Evolutionary conservation across 148 eudicot species (phyloP).

Genomic region (Cornus controversa): DNA sequence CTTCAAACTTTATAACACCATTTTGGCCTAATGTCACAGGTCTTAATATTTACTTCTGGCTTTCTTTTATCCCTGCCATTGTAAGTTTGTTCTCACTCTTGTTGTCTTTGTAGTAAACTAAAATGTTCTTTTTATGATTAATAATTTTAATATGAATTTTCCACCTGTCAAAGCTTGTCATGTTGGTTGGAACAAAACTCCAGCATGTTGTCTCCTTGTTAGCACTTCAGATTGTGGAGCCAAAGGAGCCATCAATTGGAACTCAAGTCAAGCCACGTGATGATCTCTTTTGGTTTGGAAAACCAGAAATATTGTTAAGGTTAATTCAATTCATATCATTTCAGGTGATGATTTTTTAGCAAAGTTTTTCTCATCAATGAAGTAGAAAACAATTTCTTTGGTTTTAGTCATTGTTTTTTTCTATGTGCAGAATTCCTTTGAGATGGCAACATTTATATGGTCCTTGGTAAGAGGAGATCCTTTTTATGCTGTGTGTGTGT

Average conservation of each 20-base stretch:
- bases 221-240: conserved; percentile 80
- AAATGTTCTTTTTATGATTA: conserved; percentile 1
- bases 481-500: too few relatives aligned
- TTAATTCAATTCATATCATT: conserved; percentile 91
- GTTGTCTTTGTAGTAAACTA: neutral
- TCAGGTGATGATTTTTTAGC: conserved; percentile 52
- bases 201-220: conserved; percentile 94
- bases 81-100: conserved; percentile 42
- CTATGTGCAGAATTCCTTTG: conserved; percentile 85
- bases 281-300: conserved; percentile 94
- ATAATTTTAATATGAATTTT: neutral
- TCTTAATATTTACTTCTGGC: conserved; percentile 93
- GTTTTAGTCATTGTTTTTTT: conserved; percentile 12
- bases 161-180: conserved; percentile 58
- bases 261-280: conserved; percentile 93
- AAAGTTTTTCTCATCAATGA: neutral
- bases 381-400: neutral
- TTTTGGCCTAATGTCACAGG: conserved; percentile 42
- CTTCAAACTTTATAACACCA: neutral
- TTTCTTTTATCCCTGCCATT: conserved; percentile 87
- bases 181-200: conserved; percentile 97
- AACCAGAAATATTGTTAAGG: conserved; percentile 74
- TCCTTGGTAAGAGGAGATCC: conserved; percentile 59
- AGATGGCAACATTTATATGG: conserved; percentile 97
- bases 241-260: conserved; percentile 52